Percentiles rank a stretch among this genome's conserved stretches.
These are phyloP conservation scores for Fusarium palustre DNA, from an alignment of 2,329 filamentous ascomycete genomes.

Conservation along the genomic window DNA sequence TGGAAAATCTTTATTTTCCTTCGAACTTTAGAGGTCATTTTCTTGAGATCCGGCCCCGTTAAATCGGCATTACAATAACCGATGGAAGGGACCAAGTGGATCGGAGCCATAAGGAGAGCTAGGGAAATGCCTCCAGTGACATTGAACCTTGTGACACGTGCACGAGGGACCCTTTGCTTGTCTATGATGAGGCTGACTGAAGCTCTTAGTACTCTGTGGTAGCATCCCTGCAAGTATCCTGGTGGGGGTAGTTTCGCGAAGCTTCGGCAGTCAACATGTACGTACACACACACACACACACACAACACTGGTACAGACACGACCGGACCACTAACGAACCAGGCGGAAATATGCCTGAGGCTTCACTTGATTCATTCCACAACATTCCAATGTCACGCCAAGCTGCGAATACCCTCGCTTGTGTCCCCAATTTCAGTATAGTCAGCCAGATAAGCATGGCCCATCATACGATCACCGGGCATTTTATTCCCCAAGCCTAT, in stretches of 20 bases:
- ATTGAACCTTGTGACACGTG: slow-evolving; percentile 26
- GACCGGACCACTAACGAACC: neutral
- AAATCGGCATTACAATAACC: slow-evolving; percentile 24
- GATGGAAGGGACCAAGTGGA: slow-evolving; percentile 26
- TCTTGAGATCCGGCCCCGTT: slow-evolving; percentile 1
- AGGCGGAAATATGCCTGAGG: slow-evolving; percentile 17
- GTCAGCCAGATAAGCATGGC: neutral
- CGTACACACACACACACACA: too few relatives aligned
- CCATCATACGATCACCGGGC: slow-evolving; percentile 5
- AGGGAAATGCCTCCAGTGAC: slow-evolving; percentile 27
- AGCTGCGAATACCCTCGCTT: slow-evolving; percentile 21
- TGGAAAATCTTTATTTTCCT: neutral
- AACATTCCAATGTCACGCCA: neutral
- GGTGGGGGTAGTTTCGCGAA: slow-evolving; percentile 33
- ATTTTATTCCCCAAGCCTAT: neutral
- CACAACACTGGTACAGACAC: neutral
- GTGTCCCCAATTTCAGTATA: neutral
- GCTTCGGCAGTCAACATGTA: slow-evolving; percentile 2
- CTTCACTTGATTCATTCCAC: neutral
- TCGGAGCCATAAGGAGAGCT: slow-evolving; percentile 1
- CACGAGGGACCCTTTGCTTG: neutral
- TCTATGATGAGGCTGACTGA: neutral
- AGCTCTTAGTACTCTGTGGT: neutral
- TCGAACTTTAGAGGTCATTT: neutral
- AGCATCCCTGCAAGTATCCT: slow-evolving; percentile 2